phyloP scores from a whole-genome alignment of 352 stramenopile genomes.

The Phytophthora idaei region DNA sequence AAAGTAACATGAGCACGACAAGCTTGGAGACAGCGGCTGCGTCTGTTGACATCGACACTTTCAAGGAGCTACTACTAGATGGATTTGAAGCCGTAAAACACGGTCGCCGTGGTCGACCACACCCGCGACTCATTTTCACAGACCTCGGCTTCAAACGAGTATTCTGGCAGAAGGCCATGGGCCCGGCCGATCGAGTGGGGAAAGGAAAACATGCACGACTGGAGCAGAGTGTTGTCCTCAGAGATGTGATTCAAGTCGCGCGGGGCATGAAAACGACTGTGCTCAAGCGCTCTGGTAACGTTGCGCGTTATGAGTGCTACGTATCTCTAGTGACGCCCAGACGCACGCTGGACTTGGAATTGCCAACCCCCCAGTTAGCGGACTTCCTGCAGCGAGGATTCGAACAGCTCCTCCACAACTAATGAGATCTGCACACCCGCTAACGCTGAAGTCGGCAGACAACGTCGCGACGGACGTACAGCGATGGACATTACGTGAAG shows the following conservation, averaged over 20 bases:
- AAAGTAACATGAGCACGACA: conserved; percentile 26
- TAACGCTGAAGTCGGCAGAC: too few species aligned
- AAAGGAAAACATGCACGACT: conserved; percentile 69
- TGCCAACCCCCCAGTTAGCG: conserved; percentile 55
- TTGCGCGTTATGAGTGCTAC: conserved; percentile 74
- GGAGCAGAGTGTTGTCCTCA: conserved; percentile 72
- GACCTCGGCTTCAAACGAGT: conserved; percentile 80
- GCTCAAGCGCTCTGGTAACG: conserved; percentile 74
- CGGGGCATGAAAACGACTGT: conserved; percentile 81
- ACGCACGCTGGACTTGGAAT: conserved; percentile 72
- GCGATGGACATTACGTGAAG: too few species aligned
- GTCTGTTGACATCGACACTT: conserved; percentile 54
- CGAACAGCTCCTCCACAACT: conserved; percentile 51
- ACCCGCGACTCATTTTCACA: conserved; percentile 69
- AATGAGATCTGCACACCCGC: background rate
- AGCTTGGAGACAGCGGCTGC: conserved; percentile 32
- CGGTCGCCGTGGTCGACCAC: conserved; percentile 64
- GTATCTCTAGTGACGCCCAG: conserved; percentile 73
- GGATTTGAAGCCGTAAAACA: conserved; percentile 82
- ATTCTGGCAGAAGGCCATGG: conserved; percentile 78
- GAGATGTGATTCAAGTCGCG: conserved; percentile 73
- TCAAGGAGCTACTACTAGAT: conserved; percentile 69
- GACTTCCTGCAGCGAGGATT: conserved; percentile 68
- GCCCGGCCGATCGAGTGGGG: conserved; percentile 43
- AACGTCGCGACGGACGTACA: too few species aligned